Base-by-base conservation (phyloP, 768 basidiomycete genomes). In the Lentinula lateritia region DNA sequence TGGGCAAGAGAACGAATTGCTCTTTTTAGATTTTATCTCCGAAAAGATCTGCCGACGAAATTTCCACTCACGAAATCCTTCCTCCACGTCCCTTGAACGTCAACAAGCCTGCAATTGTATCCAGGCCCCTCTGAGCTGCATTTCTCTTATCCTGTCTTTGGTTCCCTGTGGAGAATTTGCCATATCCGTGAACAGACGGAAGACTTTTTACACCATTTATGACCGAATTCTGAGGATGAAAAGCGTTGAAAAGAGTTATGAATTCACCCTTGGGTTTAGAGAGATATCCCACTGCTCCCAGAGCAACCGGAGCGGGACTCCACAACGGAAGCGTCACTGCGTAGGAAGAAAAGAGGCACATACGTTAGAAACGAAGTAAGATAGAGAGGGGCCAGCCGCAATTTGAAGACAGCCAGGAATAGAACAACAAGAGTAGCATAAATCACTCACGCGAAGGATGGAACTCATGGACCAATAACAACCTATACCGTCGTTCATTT, bases 241-340 rank as follows among this genome's bases (percentile, higher is more conserved):
- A 80, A 1, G 87, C 82, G 70, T 92, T 89, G 73, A 92, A 85
- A 6, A 93, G 75, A 7, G 84, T 86, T 61, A 90, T 73, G 65
- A 94, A 94, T 50, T 75, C 72, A 2, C 91, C 92, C n/a, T 73
- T 72, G 0, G 86, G 82, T 65, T 87, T 89, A 38, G 76, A 78
- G 28, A 92, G 73, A 69, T 89, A 94, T 2, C 92, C 92, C 8
- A 93, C 86, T 2, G 86, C 84, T 6, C 92, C 92, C 2, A 92
- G 72, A 12, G 78, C 70, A 0, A 93, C 81, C 5, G 67, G 77
- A 3, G 80, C 73, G 1, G 92, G 92, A 5, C 76, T 78, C 91
- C 91, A 94, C 6, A 92, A 72, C 6, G 91, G 87, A 20, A 87
- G 71, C 0, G 78, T 83, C 62, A 90, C 86, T 87, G 55, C 28